Percentiles rank a stretch among this genome's conserved stretches.
phyloP scores from a whole-genome alignment of 495 filamentous ascomycete genomes.

The Penicillium pancosmium region DNA sequence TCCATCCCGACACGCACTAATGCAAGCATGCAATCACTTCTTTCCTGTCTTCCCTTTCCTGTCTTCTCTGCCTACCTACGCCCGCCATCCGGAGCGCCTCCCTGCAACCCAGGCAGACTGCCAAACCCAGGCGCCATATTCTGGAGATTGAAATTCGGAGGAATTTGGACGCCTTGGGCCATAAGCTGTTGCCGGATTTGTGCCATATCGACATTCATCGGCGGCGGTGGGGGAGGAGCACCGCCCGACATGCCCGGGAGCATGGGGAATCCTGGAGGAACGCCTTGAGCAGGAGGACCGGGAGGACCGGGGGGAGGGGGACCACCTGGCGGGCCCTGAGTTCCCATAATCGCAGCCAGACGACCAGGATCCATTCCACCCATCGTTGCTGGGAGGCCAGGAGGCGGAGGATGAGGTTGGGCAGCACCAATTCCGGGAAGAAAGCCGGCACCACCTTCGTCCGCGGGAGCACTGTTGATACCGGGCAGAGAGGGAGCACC shows the following conservation, averaged over 20 bases:
- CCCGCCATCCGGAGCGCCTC: constrained; percentile 36
- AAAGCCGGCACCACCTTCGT: constrained; percentile 38
- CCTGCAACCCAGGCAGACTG: constrained; percentile 52
- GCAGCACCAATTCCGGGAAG: constrained; percentile 53
- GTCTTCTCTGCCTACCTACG: constrained; percentile 28
- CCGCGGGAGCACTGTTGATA: constrained; percentile 48
- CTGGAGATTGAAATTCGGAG: constrained; percentile 43
- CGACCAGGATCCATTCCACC: constrained; percentile 56
- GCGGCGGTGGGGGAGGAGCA: constrained; percentile 28
- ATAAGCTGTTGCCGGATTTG: constrained; percentile 60
- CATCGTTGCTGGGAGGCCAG: constrained; percentile 53
- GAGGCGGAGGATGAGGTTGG: constrained; percentile 52
- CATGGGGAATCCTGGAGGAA: constrained; percentile 42
- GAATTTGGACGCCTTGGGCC: constrained; percentile 43
- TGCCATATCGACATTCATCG: constrained; percentile 68
- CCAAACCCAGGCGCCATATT: constrained; percentile 46
- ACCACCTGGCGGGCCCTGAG: constrained; percentile 28
- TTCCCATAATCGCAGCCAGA: constrained; percentile 50
- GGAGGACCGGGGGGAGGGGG: constrained; percentile 14
- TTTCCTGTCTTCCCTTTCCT: neutral
- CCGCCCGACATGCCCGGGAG: constrained; percentile 50
- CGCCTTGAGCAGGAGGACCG: constrained; percentile 17
- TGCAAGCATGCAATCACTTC: neutral
- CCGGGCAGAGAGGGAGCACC: constrained; percentile 53
- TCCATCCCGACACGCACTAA: constrained; percentile 18